phyloP scores from a whole-genome alignment of 2,329 filamentous ascomycete species.

The Herpotrichia juniperi region DNA sequence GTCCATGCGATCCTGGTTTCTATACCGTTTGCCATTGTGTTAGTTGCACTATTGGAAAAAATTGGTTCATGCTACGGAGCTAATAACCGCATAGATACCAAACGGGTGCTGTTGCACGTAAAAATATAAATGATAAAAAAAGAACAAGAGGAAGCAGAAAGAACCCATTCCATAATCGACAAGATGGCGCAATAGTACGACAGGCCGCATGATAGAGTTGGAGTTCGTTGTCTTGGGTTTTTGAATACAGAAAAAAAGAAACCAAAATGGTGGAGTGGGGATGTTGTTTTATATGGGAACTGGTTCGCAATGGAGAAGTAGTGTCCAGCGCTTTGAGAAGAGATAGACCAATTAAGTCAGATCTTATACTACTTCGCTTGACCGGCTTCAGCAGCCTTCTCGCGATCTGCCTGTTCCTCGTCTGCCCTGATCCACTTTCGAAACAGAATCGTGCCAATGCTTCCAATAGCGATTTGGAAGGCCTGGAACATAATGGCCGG shows the following conservation, averaged over 20 bases:
- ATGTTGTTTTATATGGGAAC: not conserved
- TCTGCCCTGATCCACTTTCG: constrained; percentile 58
- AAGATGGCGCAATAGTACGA: not conserved
- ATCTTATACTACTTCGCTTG: constrained; percentile 3
- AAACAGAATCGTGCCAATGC: constrained; percentile 50
- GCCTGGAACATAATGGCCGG: constrained; percentile 65
- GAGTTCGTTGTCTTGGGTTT: not conserved
- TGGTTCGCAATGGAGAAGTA: no score
- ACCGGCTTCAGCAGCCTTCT: constrained; percentile 22
- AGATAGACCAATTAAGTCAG: no score
- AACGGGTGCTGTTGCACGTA: constrained; percentile 38
- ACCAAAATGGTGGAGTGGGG: not conserved
- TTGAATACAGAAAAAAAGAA: not conserved
- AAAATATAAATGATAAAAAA: not conserved
- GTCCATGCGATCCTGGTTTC: constrained; percentile 30
- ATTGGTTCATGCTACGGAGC: not conserved
- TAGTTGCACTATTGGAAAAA: constrained; percentile 7
- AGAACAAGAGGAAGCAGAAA: no score
- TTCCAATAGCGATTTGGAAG: constrained; percentile 51
- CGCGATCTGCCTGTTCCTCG: constrained; percentile 53
- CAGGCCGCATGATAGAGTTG: not conserved
- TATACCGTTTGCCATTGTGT: constrained; percentile 30
- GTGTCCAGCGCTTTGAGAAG: no score
- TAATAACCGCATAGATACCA: constrained; percentile 24
- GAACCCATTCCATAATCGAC: no score